A percentile compares a stretch with the other conserved stretches of the same genome.
Evolutionary conservation across 2,329 filamentous ascomycete species (phyloP).

Genomic region (Penicillium sp.): DNA sequence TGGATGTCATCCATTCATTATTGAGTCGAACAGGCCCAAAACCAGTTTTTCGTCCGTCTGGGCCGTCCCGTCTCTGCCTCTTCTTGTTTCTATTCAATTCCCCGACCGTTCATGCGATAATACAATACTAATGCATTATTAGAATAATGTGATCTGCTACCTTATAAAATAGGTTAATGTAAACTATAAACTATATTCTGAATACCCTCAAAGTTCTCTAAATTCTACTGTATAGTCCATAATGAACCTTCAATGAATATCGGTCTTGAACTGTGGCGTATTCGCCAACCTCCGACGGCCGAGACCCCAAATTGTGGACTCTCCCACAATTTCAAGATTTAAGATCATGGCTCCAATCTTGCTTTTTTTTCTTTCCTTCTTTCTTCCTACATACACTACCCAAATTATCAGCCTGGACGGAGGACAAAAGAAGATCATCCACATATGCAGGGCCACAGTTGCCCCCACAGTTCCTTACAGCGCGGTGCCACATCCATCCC

Average conservation of each 20-base stretch:
- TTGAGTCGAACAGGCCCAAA: neutral
- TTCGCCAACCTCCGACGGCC: neutral
- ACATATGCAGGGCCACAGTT: neutral
- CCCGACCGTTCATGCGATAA: neutral
- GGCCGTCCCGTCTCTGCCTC: neutral
- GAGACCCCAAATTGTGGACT: neutral
- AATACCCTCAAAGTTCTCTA: neutral
- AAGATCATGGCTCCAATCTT: neutral
- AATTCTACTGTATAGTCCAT: neutral
- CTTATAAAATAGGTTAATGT: neutral
- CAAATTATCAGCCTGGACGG: neutral
- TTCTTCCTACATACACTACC: neutral
- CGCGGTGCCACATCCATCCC: constrained; percentile 1
- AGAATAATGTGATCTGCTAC: neutral
- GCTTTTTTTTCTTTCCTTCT: neutral
- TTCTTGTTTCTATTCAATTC: neutral
- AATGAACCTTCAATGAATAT: neutral
- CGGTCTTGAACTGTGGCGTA: neutral
- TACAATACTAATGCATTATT: neutral
- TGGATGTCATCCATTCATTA: neutral
- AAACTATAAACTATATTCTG: neutral
- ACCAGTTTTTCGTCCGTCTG: neutral
- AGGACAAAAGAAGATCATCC: neutral
- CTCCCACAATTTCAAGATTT: constrained; percentile 1
- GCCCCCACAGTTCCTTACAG: neutral